Base-by-base conservation (phyloP, 2,329 filamentous ascomycete species). In the Aspergillus bombycis region DNA sequence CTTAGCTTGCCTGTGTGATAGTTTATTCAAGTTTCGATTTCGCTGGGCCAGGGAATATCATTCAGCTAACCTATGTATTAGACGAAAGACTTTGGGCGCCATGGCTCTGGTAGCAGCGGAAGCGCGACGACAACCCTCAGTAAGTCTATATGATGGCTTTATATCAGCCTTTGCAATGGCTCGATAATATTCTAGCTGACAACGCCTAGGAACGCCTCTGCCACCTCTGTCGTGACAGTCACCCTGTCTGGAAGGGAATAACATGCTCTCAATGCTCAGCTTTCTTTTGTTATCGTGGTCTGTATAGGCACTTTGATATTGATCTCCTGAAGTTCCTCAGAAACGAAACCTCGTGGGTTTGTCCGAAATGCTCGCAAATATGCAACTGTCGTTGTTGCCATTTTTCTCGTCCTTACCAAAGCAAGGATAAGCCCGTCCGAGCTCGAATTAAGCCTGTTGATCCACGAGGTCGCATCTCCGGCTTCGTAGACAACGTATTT, bases 371-470 rank as follows among this genome's bases (percentile, higher is more conserved):
- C 58, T 66, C 67, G 12, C 73, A 74, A 57, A 67, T 63, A 2
- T 78, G 76, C 61, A 78, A 77, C 50, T 78, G 76, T 62, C 71
- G 75, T 54, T 77, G 75, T 57, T 78, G 76, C 58, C 76, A 76
- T 63, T 77, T 77, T 58, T 21, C 66, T 8, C 70, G 68, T 10
- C 74, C 75, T 23, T 77, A 78, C 64, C 65, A 71, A 30, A 76
- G 74, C 61, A 72, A 70, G 55, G 73, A 76, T 61, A 77, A 77
- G 45, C 75, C 75, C 3, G 69, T 74, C 67, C 58, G 75, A 68
- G 60, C 67, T 66, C 71, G 75, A 28, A 69, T 77, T 28, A 76
- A 75, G 57, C 71, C 75, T 4, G 65, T 67, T 32, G 76, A 78
- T 61, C 54, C 72, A 26, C 70, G 76, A 21, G 75, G 76, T 1